These are phyloP conservation scores for Trifolium pratense DNA, from an alignment of 306 rosid genomes.

Conservation along the genomic window DNA sequence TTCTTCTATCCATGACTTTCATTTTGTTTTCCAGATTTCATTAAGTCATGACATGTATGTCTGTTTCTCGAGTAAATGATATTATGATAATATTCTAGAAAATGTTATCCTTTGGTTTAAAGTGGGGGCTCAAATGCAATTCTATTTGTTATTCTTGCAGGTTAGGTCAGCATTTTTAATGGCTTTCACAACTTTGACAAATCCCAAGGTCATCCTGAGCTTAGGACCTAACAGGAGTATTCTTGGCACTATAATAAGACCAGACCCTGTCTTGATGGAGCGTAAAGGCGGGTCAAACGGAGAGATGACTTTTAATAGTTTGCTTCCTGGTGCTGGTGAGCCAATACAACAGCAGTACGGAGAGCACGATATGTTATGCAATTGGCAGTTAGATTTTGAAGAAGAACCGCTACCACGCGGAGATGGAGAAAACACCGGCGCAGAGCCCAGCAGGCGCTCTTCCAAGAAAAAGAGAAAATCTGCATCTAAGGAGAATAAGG, in stretches of 20 bases:
- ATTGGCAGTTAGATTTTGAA: conserved; percentile 78
- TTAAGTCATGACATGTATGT: background rate
- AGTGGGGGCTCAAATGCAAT: conserved; percentile 10
- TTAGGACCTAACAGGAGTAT: conserved; percentile 82
- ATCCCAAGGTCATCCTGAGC: conserved; percentile 65
- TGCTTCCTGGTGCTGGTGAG: conserved; percentile 97
- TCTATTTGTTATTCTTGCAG: conserved; percentile 45
- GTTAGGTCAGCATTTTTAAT: conserved; percentile 87
- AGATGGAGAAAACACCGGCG: conserved; percentile 42
- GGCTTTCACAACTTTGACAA: conserved; percentile 79
- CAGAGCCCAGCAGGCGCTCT: conserved; percentile 45
- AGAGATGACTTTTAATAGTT: conserved; percentile 64
- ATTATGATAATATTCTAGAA: conserved; percentile 10
- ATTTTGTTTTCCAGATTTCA: conserved; percentile 15
- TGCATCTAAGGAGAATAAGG: conserved; percentile 53
- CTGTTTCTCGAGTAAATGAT: conserved; percentile 35
- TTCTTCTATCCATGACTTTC: conserved; percentile 12
- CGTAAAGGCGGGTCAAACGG: conserved; percentile 85
- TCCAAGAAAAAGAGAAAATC: conserved; percentile 69
- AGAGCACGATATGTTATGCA: conserved; percentile 62
- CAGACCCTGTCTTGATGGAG: conserved; percentile 69
- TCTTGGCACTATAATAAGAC: conserved; percentile 94
- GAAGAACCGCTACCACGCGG: conserved; percentile 85
- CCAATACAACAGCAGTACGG: conserved; percentile 54
- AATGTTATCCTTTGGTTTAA: conserved; percentile 3